A percentile compares a stretch with the other conserved stretches of the same genome.
Evolutionary conservation across 495 filamentous ascomycete genomes (phyloP).

Genomic region (Talaromyces proteolyticus): DNA sequence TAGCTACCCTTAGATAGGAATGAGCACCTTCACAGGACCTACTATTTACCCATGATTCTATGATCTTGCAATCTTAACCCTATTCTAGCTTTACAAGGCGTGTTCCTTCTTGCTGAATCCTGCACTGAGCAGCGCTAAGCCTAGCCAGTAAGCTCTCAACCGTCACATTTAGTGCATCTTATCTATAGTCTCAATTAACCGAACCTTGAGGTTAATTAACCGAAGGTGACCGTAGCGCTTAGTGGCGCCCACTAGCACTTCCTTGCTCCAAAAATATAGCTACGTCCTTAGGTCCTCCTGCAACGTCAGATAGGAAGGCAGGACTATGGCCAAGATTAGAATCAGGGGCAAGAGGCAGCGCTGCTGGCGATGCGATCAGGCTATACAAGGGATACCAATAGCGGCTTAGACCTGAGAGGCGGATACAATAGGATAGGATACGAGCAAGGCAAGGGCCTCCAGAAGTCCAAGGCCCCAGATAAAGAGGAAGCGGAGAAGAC

Average conservation of each 20-base stretch:
- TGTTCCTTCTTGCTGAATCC: constrained; percentile 1
- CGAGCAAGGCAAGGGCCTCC: background rate
- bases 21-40: too few relatives aligned
- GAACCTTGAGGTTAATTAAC: constrained; percentile 1
- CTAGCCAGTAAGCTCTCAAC: too few relatives aligned
- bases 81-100: too few relatives aligned
- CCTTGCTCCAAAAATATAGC: too few relatives aligned
- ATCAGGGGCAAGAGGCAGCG: constrained; percentile 1
- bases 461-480: background rate
- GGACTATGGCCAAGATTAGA: background rate
- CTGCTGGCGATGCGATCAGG: background rate
- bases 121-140: background rate
- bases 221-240: background rate
- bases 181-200: constrained; percentile 3
- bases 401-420: background rate
- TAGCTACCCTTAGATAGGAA: too few relatives aligned
- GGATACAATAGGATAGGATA: constrained; percentile 3
- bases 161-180: too few relatives aligned
- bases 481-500: background rate
- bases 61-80: too few relatives aligned
- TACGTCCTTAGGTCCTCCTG: too few relatives aligned
- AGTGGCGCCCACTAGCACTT: too few relatives aligned
- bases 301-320: too few relatives aligned
- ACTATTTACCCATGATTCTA: too few relatives aligned
- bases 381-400: background rate